Evolutionary conservation across 2,329 filamentous ascomycete genomes (phyloP), one percentile per base, ranked within the genome.

Genomic region (Botrytis porri): DNA sequence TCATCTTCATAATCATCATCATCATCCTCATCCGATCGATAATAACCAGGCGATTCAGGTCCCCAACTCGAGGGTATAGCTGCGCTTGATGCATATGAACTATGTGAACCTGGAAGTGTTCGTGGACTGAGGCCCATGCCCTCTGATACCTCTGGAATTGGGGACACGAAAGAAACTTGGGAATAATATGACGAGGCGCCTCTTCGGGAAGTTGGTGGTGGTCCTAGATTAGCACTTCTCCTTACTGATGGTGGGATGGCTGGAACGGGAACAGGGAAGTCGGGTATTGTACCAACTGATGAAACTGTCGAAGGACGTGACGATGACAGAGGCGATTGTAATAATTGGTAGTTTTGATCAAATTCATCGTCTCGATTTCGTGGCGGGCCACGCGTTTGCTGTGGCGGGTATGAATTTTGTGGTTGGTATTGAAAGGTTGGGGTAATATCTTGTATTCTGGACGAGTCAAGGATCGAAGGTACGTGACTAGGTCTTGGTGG

Each of bases 11-110:
- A 71, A 41, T 76, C 75, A 25, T 77, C 73, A 25, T 77, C 73
- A 22, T 78, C 77, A 54, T 78, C 77, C 45, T 80, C 77, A 48
- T 80, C 79, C 57, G 79, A 78, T 41, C 77, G 87, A 12, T 82
- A 82, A 62, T 86, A 80, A 6, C 80, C 82, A 45, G 73, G 70
- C 20, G 73, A 76, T 73, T 74, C 73, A 80, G 85, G 87, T 7
- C 85, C 88, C 88, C 91, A 94, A 76, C 85, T 89, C 32, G 89
- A 88, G 1, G 92, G 92, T 80, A 94, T 92, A 0, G 88, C 91
- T 51, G 89, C 88, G 77, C 91, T 94, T 4, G 92, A 94, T 35
- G 89, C 92, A 78, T 88, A 91, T 0, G 92, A 93, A 41, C 85
- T 85, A 79, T 89, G 87, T 0, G 89, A 89, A 71, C 86, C 83